phyloP scores from a whole-genome alignment of 768 basidiomycete species.

The Sporobolomyces phaffii region DNA sequence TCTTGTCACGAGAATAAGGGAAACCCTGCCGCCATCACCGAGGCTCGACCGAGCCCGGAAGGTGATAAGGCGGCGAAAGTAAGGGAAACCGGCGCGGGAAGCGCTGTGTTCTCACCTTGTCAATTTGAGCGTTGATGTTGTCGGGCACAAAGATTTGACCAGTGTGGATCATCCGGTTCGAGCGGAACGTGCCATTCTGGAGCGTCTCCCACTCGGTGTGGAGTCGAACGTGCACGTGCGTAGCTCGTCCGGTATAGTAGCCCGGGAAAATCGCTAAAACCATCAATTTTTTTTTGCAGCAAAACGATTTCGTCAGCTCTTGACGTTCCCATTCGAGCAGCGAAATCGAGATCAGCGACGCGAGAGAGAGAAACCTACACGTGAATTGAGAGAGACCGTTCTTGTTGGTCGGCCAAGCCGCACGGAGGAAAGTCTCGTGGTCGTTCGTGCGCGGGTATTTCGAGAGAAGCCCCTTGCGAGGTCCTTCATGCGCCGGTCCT shows the following conservation, averaged over 20 bases:
- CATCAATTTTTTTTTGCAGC: no score
- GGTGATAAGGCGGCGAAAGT: neutral
- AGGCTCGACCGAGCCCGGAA: neutral
- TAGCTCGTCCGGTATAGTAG: conserved; percentile 41
- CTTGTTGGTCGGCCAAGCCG: conserved; percentile 45
- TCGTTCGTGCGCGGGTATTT: conserved; percentile 44
- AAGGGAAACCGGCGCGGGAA: neutral
- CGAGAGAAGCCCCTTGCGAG: conserved; percentile 43
- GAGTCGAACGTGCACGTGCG: conserved; percentile 41
- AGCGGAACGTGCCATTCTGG: conserved; percentile 41
- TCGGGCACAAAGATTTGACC: conserved; percentile 46
- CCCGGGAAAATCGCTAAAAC: conserved; percentile 41
- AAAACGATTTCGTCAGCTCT: no score
- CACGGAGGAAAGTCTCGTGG: conserved; percentile 45
- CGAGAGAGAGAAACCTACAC: conserved; percentile 11
- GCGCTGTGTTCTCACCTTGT: no score
- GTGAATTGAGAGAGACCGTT: conserved; percentile 45
- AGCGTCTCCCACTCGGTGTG: conserved; percentile 42
- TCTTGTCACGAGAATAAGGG: no score
- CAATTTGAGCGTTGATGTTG: conserved; percentile 43
- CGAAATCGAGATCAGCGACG: neutral
- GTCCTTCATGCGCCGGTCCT: conserved; percentile 40
- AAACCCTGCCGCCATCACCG: no score
- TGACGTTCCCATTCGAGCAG: no score
- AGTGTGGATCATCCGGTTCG: conserved; percentile 42